phyloP scores from a whole-genome alignment of 202 grass and related monocot genomes.

The Dendrocalamus latiflorus region DNA sequence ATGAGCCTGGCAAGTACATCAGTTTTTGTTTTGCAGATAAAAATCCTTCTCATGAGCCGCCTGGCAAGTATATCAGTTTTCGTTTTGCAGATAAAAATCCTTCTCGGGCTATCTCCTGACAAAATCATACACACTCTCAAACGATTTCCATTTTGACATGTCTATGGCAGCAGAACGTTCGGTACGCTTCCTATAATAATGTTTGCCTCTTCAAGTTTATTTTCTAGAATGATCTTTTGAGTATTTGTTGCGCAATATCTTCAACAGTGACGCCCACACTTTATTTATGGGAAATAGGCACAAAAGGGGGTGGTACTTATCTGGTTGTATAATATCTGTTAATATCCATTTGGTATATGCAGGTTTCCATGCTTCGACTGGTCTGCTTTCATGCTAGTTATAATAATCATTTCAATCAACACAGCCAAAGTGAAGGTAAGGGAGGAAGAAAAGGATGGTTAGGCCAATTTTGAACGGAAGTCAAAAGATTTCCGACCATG shows the following conservation, averaged over 20 bases:
- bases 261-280: background rate
- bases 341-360: slow-evolving; percentile 28
- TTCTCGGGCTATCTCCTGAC: background rate
- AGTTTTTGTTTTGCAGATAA: no score
- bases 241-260: background rate
- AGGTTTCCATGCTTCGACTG: slow-evolving; percentile 18
- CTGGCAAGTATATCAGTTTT: no score
- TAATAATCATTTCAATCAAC: slow-evolving; percentile 18
- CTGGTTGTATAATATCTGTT: background rate
- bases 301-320: background rate
- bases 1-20: no score
- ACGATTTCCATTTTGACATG: background rate
- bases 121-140: background rate
- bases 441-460: slow-evolving; percentile 24
- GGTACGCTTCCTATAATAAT: background rate
- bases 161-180: background rate
- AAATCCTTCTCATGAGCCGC: no score
- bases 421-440: slow-evolving; percentile 28
- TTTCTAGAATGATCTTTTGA: background rate
- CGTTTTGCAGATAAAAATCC: no score
- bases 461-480: slow-evolving; percentile 47
- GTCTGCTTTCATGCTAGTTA: slow-evolving; percentile 39
- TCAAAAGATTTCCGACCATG: slow-evolving; percentile 51
- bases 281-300: background rate
- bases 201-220: background rate